phyloP scores from a whole-genome alignment of 1,284 basidiomycete genomes.

The Phaffia rhodozyma region DNA sequence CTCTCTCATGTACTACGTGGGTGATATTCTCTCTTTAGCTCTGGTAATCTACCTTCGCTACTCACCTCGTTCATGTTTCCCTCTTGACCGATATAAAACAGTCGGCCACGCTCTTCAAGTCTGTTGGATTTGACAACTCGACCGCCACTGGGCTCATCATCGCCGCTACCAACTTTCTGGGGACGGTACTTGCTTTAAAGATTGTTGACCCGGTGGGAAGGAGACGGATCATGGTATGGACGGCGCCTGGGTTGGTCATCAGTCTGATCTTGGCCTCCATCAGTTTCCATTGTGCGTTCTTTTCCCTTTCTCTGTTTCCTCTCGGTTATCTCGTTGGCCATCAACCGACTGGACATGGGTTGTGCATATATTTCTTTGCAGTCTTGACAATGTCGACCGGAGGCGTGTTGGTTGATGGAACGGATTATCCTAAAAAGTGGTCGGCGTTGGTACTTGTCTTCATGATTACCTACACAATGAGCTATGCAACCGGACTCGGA shows the following conservation, averaged over 20 bases:
- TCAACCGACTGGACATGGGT: neutral
- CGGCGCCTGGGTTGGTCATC: constrained; percentile 63
- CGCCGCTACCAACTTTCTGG: constrained; percentile 65
- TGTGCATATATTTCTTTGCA: constrained; percentile 25
- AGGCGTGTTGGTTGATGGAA: constrained; percentile 52
- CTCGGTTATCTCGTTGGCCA: neutral
- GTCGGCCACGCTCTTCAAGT: constrained; percentile 62
- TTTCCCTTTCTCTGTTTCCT: neutral
- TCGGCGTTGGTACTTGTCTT: constrained; percentile 57
- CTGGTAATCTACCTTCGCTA: neutral
- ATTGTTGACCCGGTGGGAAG: constrained; percentile 67
- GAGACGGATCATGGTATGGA: constrained; percentile 60
- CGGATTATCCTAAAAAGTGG: constrained; percentile 51
- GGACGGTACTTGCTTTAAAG: constrained; percentile 66
- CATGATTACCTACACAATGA: constrained; percentile 71
- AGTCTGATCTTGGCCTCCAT: constrained; percentile 58
- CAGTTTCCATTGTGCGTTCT: constrained; percentile 56
- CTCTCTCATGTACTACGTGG: constrained; percentile 50
- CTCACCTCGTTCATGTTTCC: neutral
- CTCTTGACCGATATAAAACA: constrained; percentile 3
- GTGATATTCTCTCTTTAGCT: neutral
- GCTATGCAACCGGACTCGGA: constrained; percentile 62
- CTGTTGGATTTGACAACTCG: constrained; percentile 66
- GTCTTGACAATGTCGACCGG: constrained; percentile 56
- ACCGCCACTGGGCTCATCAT: constrained; percentile 67